Evolutionary conservation across 495 filamentous ascomycete genomes (phyloP).

Genomic region (Pseudevernia furfuracea): DNA sequence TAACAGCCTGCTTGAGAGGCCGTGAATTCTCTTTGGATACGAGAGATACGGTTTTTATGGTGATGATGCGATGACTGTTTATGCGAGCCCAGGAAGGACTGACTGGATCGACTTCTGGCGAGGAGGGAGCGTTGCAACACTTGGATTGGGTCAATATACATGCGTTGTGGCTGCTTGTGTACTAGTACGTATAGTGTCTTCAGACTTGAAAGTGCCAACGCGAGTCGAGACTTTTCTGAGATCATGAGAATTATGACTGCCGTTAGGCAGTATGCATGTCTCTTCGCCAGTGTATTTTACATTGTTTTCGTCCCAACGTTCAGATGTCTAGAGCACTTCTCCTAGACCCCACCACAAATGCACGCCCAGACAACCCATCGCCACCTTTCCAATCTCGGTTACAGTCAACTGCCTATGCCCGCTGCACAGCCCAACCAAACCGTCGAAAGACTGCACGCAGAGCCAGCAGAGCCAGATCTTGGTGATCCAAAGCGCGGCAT

Average conservation of each 20-base stretch:
- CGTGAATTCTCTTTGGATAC: conserved; percentile 5
- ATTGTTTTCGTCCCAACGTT: neutral
- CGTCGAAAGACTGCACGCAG: neutral
- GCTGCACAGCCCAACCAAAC: neutral
- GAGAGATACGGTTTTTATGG: too few relatives aligned
- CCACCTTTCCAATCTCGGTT: neutral
- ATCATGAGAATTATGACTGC: neutral
- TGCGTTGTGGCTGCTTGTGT: too few relatives aligned
- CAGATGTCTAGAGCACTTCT: neutral
- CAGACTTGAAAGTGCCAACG: neutral
- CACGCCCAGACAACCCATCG: neutral
- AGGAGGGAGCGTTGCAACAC: too few relatives aligned
- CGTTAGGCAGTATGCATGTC: neutral
- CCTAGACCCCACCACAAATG: neutral
- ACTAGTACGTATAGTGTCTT: too few relatives aligned
- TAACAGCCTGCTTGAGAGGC: conserved; percentile 29
- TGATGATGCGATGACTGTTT: too few relatives aligned
- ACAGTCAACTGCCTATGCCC: neutral
- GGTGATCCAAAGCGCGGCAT: conserved; percentile 15
- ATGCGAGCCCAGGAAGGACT: too few relatives aligned
- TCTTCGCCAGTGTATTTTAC: neutral
- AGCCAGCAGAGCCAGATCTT: conserved; percentile 20
- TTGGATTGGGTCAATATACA: too few relatives aligned
- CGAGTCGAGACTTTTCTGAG: neutral
- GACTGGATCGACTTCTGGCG: too few relatives aligned